A percentile compares a stretch with the other conserved stretches of the same genome.
phyloP scores from a whole-genome alignment of 2,329 filamentous ascomycete genomes.

The Hypocreales sp. region DNA sequence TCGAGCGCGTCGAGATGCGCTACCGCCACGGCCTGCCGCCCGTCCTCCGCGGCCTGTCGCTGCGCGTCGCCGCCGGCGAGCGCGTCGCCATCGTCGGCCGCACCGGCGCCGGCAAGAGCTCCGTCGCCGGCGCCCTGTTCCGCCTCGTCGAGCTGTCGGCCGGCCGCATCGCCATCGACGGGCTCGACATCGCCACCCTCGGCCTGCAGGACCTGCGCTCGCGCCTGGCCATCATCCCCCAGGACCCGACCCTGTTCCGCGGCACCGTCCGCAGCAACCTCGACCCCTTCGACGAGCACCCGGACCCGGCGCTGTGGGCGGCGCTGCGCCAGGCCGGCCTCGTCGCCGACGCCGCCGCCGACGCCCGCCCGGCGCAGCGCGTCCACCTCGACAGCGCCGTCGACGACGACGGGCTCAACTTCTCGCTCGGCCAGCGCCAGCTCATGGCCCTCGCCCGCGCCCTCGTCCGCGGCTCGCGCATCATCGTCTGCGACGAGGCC shows the following conservation, averaged over 20 bases:
- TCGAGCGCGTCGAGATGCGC: conserved; percentile 63
- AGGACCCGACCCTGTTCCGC: conserved; percentile 70
- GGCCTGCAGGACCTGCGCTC: conserved; percentile 63
- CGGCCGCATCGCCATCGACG: conserved; percentile 49
- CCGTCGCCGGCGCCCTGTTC: conserved; percentile 73
- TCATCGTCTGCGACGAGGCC: conserved; percentile 95
- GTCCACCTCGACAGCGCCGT: conserved; percentile 75
- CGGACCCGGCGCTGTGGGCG: conserved; percentile 63
- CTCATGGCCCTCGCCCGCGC: conserved; percentile 89
- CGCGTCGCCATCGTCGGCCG: conserved; percentile 69
- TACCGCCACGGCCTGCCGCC: conserved; percentile 59
- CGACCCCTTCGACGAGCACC: conserved; percentile 67
- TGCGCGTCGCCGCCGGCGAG: conserved; percentile 62
- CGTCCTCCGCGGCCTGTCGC: conserved; percentile 53
- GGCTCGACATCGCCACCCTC: conserved; percentile 54
- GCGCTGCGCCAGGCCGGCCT: conserved; percentile 66
- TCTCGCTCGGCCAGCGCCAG: conserved; percentile 87
- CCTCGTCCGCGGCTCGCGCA: conserved; percentile 71
- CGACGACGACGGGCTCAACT: conserved; percentile 91
- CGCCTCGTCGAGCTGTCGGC: conserved; percentile 52
- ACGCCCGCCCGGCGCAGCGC: conserved; percentile 47
- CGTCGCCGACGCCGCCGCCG: conserved; percentile 32
- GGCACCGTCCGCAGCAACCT: conserved; percentile 69
- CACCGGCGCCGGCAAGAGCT: conserved; percentile 70
- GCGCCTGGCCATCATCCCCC: conserved; percentile 67